These are phyloP conservation scores for Dendrobium officinale DNA, from an alignment of 106 monocot genomes.

Conservation along the genomic window DNA sequence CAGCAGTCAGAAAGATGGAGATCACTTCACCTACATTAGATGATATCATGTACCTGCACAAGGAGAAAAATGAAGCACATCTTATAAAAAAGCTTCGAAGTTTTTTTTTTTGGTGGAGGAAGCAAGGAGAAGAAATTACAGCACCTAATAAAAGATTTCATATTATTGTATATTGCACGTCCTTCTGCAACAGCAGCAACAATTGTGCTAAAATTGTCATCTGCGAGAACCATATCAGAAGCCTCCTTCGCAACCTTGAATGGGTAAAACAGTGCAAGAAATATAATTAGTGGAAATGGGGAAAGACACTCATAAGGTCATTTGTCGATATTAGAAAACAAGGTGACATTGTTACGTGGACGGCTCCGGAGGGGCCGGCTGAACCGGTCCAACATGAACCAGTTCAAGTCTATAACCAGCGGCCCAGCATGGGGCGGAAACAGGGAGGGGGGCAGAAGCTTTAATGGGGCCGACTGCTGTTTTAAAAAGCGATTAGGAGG, in stretches of 20 bases:
- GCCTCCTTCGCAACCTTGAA: conserved; percentile 61
- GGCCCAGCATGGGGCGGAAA: too few relatives aligned
- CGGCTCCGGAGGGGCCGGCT: too few relatives aligned
- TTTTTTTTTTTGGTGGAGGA: too few relatives aligned
- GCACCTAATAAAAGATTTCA: conserved; percentile 90
- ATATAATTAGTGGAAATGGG: neutral
- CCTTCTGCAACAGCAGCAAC: conserved; percentile 58
- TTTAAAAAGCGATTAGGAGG: too few relatives aligned
- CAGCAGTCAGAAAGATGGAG: conserved; percentile 77
- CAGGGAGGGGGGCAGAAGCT: too few relatives aligned
- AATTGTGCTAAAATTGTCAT: conserved; percentile 65
- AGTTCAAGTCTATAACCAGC: too few relatives aligned
- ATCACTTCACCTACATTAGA: conserved; percentile 82
- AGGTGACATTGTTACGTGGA: neutral
- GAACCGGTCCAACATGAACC: too few relatives aligned
- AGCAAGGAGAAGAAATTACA: neutral
- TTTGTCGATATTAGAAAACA: neutral
- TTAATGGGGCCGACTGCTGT: too few relatives aligned
- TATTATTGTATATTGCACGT: conserved; percentile 73
- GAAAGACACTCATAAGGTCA: neutral
- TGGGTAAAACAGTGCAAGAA: neutral
- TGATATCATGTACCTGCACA: conserved; percentile 85
- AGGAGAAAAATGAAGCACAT: neutral
- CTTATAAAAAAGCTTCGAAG: neutral
- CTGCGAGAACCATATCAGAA: conserved; percentile 56